phyloP scores from a whole-genome alignment of 805 yeast genomes.

The Wickerhamiella parazyma region DNA sequence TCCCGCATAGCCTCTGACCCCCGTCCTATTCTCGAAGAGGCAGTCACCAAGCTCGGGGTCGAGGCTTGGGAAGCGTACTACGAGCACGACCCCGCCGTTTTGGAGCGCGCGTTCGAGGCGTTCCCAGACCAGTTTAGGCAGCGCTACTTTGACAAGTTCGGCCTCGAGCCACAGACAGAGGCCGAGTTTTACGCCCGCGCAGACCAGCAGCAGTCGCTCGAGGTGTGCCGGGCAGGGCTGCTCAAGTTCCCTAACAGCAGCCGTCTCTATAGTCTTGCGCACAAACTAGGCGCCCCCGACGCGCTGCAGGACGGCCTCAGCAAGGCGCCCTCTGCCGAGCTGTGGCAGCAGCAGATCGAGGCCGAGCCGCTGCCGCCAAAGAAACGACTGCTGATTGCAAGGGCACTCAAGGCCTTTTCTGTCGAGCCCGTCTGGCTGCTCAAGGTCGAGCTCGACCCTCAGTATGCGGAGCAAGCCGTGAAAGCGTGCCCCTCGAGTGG shows the following conservation, averaged over 20 bases:
- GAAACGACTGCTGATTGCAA: not conserved
- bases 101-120: conserved; percentile 1
- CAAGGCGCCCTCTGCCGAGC: not conserved
- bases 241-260: not conserved
- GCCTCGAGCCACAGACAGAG: not conserved
- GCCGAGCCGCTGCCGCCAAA: not conserved
- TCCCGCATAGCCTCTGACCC: not conserved
- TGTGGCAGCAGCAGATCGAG: not conserved
- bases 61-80: not conserved
- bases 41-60: not conserved
- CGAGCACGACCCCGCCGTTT: not conserved
- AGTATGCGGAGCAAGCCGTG: conserved; percentile 31
- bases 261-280: not conserved
- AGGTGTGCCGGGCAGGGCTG: not conserved
- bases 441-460: not conserved
- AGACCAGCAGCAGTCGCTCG: not conserved
- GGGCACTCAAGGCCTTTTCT: not conserved
- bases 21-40: not conserved
- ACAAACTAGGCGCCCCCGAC: not conserved
- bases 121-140: not conserved
- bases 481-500: conserved; percentile 46
- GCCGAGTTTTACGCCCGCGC: not conserved
- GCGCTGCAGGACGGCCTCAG: not conserved
- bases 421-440: not conserved
- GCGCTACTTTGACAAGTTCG: not conserved